Base-by-base conservation (phyloP, 768 basidiomycete genomes). In the Rhizopogon roseolus region DNA sequence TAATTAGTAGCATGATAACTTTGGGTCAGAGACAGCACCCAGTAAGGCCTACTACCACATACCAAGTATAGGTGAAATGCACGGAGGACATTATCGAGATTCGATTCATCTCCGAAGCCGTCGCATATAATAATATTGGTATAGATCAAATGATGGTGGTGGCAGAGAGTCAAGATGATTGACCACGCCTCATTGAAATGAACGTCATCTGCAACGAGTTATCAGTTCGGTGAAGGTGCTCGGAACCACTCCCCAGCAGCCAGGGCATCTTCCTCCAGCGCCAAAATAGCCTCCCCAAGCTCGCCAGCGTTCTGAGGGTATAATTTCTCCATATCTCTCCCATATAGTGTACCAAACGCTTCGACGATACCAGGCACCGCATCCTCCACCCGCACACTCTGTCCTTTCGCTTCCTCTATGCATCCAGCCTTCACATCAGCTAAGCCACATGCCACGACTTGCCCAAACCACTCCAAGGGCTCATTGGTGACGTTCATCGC, bases 381-480 rank as follows among this genome's bases (percentile, higher is more conserved):
- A 4, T 70, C 74, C 45, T 71, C 67, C 6, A 89, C 73, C 17
- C 67, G 61, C 13, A 81, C 56, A 17, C 63, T 48, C 49, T 69
- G 65, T 13, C 70, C 71, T n/a, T 66, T 67, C 22, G 75, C 80
- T 41, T 66, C 64, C 54, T 77, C 80, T 48, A 91, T 78, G 50
- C 81, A 88, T 0, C 84, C 86, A 0, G 94, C 92, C 51, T 74
- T 81, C 39, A 98, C 93, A 54, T 90, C 88, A 9, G 76, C 79
- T 45, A 98, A 73, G 3, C 97, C 97, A 68, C 97, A 99, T 2
- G 96, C 97, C 5, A 96, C 83, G 49, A 98, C 80, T 53, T 81
- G 74, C 62, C 88, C 76, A 65, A 99, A 98, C 96, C 96, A 98
- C 22, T 73, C 58, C 25, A 85, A 65, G 4, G 93, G 93, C 58